Conservation (phyloP, 768 basidiomycete genomes). For the Leccinum olivaceopallidum region DNA sequence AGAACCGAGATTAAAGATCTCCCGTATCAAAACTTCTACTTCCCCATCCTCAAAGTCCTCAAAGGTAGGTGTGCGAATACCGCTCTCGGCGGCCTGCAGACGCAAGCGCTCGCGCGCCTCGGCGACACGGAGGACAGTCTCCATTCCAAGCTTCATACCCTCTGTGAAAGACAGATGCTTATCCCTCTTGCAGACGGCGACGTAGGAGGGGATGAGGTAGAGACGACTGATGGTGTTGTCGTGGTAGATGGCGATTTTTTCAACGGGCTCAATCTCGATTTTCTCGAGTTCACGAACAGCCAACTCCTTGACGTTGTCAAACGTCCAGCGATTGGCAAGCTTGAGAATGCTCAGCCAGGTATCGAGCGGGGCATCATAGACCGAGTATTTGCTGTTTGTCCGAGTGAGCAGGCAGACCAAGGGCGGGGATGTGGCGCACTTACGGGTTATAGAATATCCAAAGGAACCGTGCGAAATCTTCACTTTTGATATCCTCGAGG, state of each 20-base stretch:
- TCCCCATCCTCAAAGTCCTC: conserved; percentile 34
- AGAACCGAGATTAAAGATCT: conserved; percentile 29
- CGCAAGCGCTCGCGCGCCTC: conserved; percentile 44
- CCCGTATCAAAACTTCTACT: conserved; percentile 28
- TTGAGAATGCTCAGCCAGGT: conserved; percentile 44
- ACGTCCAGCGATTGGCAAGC: conserved; percentile 42
- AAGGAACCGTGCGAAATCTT: conserved; percentile 55
- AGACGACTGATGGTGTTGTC: conserved; percentile 33
- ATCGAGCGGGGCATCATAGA: conserved; percentile 39
- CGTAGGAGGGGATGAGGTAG: conserved; percentile 38
- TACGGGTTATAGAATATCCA: conserved; percentile 69
- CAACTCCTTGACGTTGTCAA: conserved; percentile 40
- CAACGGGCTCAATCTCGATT: conserved; percentile 35
- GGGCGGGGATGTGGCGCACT: conserved; percentile 20
- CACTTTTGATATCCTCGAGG: conserved; percentile 43
- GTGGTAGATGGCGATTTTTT: conserved; percentile 42
- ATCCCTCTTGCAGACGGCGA: conserved; percentile 37
- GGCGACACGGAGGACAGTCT: conserved; percentile 39
- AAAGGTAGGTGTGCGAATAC: conserved; percentile 32
- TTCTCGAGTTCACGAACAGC: conserved; percentile 41
- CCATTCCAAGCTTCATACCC: conserved; percentile 42
- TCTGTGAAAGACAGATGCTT: conserved; percentile 40
- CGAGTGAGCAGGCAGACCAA: not conserved
- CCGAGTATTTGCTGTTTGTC: conserved; percentile 34
- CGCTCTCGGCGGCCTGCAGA: conserved; percentile 30